Evolutionary conservation across 306 rosid genomes (phyloP).

Genomic region (Cucumis sativus): Cucumber_9930_V3 NC_026656.2:17810501-17811000

Average conservation of each 20-base stretch:
- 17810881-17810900: neutral
- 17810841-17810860: neutral
- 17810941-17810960: conserved; percentile 48
- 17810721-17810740: conserved; percentile 99
- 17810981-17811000: conserved; percentile 72
- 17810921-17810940: conserved; percentile 48
- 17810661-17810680: conserved; percentile 99
- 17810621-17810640: conserved; percentile 41
- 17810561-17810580: conserved; percentile 23
- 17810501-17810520: conserved; percentile 39
- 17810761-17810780: conserved; percentile 98
- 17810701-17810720: conserved; percentile 82
- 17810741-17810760: conserved; percentile 99
- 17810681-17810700: conserved; percentile 95
- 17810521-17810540: conserved; percentile 27
- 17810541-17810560: conserved; percentile 24
- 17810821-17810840: conserved; percentile 40
- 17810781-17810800: conserved; percentile 81
- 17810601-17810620: conserved; percentile 12
- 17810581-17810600: conserved; percentile 20
- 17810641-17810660: conserved; percentile 99
- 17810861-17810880: neutral
- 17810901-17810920: neutral
- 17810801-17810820: conserved; percentile 94
- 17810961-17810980: conserved; percentile 48